Evolutionary conservation across 345 rosid species (phyloP).

Genomic region (Dimocarpus longan): DNA sequence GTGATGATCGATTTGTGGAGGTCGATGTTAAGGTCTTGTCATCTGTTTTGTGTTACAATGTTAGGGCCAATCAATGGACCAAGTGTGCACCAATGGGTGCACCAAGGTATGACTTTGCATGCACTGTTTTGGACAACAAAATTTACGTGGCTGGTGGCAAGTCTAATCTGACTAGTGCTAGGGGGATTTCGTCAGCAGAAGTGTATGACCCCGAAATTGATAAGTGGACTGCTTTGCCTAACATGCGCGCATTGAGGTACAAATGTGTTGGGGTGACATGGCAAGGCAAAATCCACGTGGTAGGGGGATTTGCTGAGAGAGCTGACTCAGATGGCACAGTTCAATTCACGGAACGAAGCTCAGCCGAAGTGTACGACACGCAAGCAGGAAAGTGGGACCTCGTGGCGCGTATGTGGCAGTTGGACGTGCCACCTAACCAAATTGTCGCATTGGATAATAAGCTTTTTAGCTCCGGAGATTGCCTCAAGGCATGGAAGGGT

Average conservation of each 20-base stretch:
- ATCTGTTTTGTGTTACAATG: constrained; percentile 32
- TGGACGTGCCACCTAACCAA: constrained; percentile 64
- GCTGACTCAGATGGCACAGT: constrained; percentile 28
- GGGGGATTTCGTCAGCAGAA: constrained; percentile 42
- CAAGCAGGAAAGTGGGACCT: constrained; percentile 41
- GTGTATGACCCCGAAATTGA: constrained; percentile 37
- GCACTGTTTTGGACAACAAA: constrained; percentile 34
- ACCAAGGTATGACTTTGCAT: constrained; percentile 52
- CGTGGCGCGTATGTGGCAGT: constrained; percentile 58
- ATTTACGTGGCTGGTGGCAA: constrained; percentile 59
- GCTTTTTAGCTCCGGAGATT: constrained; percentile 63
- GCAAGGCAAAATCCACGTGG: constrained; percentile 52
- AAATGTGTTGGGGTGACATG: constrained; percentile 56
- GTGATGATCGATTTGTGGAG: constrained; percentile 18
- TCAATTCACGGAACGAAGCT: constrained; percentile 51
- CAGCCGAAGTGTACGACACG: constrained; percentile 51
- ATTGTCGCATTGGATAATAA: constrained; percentile 39
- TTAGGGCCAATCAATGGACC: constrained; percentile 30
- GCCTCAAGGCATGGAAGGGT: constrained; percentile 63
- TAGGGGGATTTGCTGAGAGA: constrained; percentile 46
- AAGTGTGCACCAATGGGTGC: constrained; percentile 30
- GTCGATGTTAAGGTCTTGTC: constrained; percentile 22
- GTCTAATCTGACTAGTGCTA: constrained; percentile 26
- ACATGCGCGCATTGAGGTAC: constrained; percentile 47
- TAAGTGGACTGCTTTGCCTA: constrained; percentile 42